Evolutionary conservation across 129 eudicot species (phyloP).

Genomic region (Chrysanthemum makinoi): DNA sequence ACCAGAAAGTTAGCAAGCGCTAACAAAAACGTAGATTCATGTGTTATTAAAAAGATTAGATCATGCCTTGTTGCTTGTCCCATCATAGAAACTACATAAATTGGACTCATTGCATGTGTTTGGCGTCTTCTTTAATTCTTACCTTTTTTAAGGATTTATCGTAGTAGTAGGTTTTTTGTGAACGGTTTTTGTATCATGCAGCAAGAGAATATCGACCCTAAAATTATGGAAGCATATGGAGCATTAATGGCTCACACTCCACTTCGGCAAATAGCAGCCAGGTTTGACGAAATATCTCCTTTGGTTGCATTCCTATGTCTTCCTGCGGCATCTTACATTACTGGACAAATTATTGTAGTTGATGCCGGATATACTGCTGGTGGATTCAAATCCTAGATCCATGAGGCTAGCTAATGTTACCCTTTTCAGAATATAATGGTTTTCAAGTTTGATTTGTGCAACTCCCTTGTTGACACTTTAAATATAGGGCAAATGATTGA

Average conservation of each 20-base stretch:
- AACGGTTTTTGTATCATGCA: no score
- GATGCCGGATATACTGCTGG: constrained; percentile 79
- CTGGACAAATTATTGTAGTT: constrained; percentile 62
- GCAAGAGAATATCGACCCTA: constrained; percentile 43
- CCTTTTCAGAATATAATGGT: neutral
- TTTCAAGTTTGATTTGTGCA: neutral
- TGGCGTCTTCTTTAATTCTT: no score
- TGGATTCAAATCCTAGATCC: constrained; percentile 34
- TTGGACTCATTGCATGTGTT: no score
- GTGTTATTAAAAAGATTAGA: no score
- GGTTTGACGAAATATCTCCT: constrained; percentile 59
- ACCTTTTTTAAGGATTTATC: no score
- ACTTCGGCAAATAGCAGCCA: constrained; percentile 44
- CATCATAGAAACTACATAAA: no score
- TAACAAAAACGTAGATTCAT: no score
- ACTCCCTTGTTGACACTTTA: neutral
- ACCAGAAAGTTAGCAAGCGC: no score
- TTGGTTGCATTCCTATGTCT: constrained; percentile 71
- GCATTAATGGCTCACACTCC: constrained; percentile 47
- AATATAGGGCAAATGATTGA: no score
- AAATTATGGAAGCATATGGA: neutral
- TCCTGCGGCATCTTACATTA: constrained; percentile 49
- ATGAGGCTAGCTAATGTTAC: neutral
- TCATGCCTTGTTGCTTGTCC: no score
- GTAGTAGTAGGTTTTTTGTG: no score